A percentile compares a stretch with the other conserved stretches of the same genome.
Conservation (phyloP, 2,329 filamentous ascomycete genomes). For the Nigrograna mackinnonii region DNA sequence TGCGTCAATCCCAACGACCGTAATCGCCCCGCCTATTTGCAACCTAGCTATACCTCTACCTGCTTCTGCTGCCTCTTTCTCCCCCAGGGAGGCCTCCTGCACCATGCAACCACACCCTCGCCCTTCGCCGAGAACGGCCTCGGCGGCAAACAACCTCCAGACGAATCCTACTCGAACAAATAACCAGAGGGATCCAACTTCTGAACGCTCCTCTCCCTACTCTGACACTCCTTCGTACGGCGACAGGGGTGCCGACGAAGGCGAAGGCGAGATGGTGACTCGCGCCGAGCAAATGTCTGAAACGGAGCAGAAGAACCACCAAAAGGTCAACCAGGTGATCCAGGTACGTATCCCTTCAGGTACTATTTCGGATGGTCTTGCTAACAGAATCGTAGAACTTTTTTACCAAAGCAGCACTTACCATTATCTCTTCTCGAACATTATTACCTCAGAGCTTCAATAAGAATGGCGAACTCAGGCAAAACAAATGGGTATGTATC, state of each 20-base stretch:
- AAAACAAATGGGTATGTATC: conserved; percentile 84
- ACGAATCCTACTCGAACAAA: conserved; percentile 72
- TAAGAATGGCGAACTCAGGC: conserved; percentile 64
- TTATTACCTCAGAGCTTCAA: conserved; percentile 64
- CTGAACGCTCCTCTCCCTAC: conserved; percentile 56
- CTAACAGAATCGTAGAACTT: conserved; percentile 70
- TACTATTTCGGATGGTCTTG: not conserved
- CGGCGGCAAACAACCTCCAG: conserved; percentile 72
- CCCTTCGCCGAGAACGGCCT: conserved; percentile 71
- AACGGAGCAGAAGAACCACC: conserved; percentile 36
- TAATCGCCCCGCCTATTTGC: conserved; percentile 21
- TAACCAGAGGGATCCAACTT: conserved; percentile 70
- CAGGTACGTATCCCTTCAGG: conserved; percentile 62
- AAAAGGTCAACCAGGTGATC: conserved; percentile 88
- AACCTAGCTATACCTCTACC: conserved; percentile 9
- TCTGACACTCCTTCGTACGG: conserved; percentile 55
- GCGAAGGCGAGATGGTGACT: conserved; percentile 49
- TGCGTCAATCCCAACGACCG: conserved; percentile 35
- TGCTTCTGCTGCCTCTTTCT: conserved; percentile 6
- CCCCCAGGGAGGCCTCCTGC: conserved; percentile 27
- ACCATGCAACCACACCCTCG: conserved; percentile 91
- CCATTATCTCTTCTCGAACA: conserved; percentile 81
- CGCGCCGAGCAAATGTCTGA: conserved; percentile 32
- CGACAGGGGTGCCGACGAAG: conserved; percentile 55
- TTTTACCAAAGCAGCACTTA: conserved; percentile 82